Conservation (phyloP, 1,284 basidiomycete species). For the Austroboletus rostrupii region DNA sequence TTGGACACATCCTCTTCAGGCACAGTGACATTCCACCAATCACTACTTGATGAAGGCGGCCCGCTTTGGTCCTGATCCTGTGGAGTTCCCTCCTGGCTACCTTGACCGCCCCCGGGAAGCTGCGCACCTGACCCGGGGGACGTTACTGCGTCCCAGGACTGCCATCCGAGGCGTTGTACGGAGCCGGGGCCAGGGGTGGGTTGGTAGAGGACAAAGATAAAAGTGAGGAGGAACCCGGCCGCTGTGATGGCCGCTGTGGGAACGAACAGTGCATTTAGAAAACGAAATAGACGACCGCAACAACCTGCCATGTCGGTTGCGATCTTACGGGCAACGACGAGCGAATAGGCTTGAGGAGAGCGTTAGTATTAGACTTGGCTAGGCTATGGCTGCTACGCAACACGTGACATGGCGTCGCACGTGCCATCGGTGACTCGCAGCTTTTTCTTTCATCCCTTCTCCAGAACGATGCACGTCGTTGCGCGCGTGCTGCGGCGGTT, state of each 20-base stretch:
- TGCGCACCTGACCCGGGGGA: constrained; percentile 12
- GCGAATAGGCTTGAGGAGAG: constrained; percentile 2
- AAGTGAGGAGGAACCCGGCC: constrained; percentile 69
- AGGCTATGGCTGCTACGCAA: not conserved
- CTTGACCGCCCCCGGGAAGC: constrained; percentile 4
- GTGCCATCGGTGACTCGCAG: constrained; percentile 5
- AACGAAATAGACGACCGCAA: constrained; percentile 37
- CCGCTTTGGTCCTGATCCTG: not conserved
- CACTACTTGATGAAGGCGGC: constrained; percentile 35
- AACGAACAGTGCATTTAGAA: constrained; percentile 45
- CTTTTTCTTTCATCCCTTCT: not conserved
- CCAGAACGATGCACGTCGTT: constrained; percentile 24
- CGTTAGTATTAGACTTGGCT: not conserved
- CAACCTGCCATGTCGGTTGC: constrained; percentile 18
- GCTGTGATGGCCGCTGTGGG: constrained; percentile 59
- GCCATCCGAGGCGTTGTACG: constrained; percentile 80
- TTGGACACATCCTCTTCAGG: constrained; percentile 45
- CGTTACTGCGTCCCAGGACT: constrained; percentile 75
- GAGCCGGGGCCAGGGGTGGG: constrained; percentile 68
- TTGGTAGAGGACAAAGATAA: constrained; percentile 74
- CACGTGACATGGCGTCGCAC: not conserved
- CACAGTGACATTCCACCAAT: constrained; percentile 69
- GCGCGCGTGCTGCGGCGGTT: constrained; percentile 38
- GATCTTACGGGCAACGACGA: not conserved
- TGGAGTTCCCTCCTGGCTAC: not conserved